These are phyloP conservation scores for Raphanus raphanistrum DNA, from an alignment of 345 rosid species.

Conservation along the genomic window DNA sequence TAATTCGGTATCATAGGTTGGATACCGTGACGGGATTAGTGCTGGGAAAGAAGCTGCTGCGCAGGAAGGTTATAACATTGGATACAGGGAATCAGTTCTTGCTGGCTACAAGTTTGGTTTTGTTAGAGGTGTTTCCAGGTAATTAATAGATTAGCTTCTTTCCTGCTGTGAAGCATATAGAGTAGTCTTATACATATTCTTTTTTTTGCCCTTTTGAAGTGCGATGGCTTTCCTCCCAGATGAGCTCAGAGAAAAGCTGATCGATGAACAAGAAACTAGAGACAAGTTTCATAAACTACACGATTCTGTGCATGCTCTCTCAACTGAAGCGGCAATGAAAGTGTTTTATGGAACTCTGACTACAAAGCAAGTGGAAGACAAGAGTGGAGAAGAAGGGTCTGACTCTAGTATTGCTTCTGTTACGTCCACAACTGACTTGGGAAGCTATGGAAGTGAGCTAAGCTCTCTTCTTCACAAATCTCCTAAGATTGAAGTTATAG, in stretches of 20 bases:
- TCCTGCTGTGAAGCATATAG: neutral
- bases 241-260: slow-evolving; percentile 52
- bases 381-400: slow-evolving; percentile 29
- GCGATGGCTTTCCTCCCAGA: slow-evolving; percentile 63
- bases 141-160: neutral
- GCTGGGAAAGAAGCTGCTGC: slow-evolving; percentile 78
- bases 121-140: slow-evolving; percentile 82
- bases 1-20: slow-evolving; percentile 46
- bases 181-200: neutral
- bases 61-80: slow-evolving; percentile 77
- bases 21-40: slow-evolving; percentile 78
- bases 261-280: slow-evolving; percentile 49
- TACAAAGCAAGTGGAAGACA: slow-evolving; percentile 38
- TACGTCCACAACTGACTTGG: slow-evolving; percentile 27
- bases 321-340: slow-evolving; percentile 58
- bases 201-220: slow-evolving; percentile 36
- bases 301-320: slow-evolving; percentile 47
- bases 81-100: slow-evolving; percentile 65
- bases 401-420: slow-evolving; percentile 30
- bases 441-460: slow-evolving; percentile 47
- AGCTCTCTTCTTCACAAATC: slow-evolving; percentile 51
- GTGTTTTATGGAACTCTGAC: slow-evolving; percentile 45
- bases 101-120: slow-evolving; percentile 72
- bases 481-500: slow-evolving; percentile 45
- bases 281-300: slow-evolving; percentile 44